Conservation (phyloP, 306 rosid species). For the Crotalaria pallida region DNA sequence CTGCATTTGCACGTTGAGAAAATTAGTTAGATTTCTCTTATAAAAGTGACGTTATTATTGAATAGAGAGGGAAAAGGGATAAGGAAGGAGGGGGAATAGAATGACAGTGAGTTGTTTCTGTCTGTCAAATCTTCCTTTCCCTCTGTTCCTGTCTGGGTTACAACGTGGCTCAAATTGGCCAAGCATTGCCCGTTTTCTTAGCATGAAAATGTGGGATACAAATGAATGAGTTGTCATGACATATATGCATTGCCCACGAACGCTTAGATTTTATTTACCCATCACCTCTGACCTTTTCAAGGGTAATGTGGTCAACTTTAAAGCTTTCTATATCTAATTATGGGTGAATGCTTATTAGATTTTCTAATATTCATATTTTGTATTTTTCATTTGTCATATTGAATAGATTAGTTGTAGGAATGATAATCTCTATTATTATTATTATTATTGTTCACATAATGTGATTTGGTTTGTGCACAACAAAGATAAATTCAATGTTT, state of each 20-base stretch:
- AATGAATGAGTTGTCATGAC: slow-evolving; percentile 28
- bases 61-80: slow-evolving; percentile 18
- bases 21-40: neutral
- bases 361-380: neutral
- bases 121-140: slow-evolving; percentile 12
- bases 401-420: too few relatives aligned
- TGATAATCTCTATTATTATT: too few relatives aligned
- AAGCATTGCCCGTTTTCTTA: slow-evolving; percentile 28
- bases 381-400: neutral
- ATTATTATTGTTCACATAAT: too few relatives aligned
- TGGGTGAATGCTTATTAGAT: neutral
- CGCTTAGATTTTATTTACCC: slow-evolving; percentile 9
- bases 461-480: too few relatives aligned
- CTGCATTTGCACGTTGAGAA: neutral
- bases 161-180: slow-evolving; percentile 28
- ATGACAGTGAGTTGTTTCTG: slow-evolving; percentile 18
- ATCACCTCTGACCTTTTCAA: slow-evolving; percentile 36
- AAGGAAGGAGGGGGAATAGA: neutral
- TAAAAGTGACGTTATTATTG: neutral
- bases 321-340: slow-evolving; percentile 13
- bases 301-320: neutral
- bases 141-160: slow-evolving; percentile 13
- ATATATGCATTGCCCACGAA: neutral
- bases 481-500: too few relatives aligned
- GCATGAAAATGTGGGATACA: slow-evolving; percentile 45